Percentiles rank a stretch among this genome's conserved stretches.
These are phyloP conservation scores for Proteromonas lacertae DNA, from an alignment of 352 stramenopile species.

Conservation along the genomic window DNA sequence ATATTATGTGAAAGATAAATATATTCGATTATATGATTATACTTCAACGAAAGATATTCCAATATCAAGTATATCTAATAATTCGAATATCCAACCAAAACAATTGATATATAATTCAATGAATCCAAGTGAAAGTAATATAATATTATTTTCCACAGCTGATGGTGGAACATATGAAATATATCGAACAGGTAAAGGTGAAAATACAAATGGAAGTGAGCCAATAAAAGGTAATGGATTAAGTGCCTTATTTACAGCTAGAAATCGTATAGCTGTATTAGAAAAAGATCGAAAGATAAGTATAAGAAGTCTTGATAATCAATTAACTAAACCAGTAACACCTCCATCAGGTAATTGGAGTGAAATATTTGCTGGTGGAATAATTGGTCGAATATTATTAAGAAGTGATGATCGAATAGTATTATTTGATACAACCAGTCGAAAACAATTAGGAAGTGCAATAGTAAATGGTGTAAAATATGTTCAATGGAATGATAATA, in stretches of 20 bases:
- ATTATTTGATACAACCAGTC: slow-evolving; percentile 86
- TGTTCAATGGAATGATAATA: too few species aligned
- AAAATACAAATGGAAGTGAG: slow-evolving; percentile 65
- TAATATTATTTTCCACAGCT: slow-evolving; percentile 66
- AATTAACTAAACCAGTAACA: slow-evolving; percentile 83
- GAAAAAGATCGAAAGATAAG: slow-evolving; percentile 56
- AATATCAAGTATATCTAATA: slow-evolving; percentile 27
- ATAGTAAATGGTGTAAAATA: slow-evolving; percentile 83
- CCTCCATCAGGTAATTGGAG: slow-evolving; percentile 72
- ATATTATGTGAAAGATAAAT: slow-evolving; percentile 88
- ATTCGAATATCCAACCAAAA: slow-evolving; percentile 36
- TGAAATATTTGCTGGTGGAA: slow-evolving; percentile 70
- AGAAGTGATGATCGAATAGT: slow-evolving; percentile 78
- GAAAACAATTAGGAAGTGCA: too few species aligned
- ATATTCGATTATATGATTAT: slow-evolving; percentile 84
- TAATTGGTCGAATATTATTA: slow-evolving; percentile 78
- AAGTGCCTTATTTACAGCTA: slow-evolving; percentile 73
- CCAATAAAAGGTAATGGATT: slow-evolving; percentile 63
- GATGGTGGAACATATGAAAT: slow-evolving; percentile 91
- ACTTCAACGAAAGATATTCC: slow-evolving; percentile 25
- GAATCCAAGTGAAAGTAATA: slow-evolving; percentile 59
- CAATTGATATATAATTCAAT: slow-evolving; percentile 77
- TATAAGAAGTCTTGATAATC: slow-evolving; percentile 95
- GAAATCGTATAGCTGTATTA: slow-evolving; percentile 85
- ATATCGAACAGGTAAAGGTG: slow-evolving; percentile 19